These are phyloP conservation scores for Tetracladium marchalianum DNA, from an alignment of 495 filamentous ascomycete species.

Conservation along the genomic window DNA sequence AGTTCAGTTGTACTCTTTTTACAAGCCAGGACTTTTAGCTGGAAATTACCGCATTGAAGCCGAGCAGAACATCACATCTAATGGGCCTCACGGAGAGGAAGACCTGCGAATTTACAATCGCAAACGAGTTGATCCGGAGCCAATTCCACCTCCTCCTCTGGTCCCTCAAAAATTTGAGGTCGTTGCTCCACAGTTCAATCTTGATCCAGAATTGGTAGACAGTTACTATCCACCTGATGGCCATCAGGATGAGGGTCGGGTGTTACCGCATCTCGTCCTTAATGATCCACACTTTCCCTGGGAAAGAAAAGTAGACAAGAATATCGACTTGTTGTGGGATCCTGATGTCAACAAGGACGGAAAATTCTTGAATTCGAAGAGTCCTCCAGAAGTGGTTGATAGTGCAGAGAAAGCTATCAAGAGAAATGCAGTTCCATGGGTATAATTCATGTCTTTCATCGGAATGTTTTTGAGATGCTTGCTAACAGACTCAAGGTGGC, in stretches of 20 bases:
- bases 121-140: not conserved
- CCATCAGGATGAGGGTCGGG: conserved; percentile 21
- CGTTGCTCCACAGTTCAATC: conserved; percentile 23
- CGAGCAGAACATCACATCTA: not conserved
- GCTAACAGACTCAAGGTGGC: conserved; percentile 18
- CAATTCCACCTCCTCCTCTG: not conserved
- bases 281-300: conserved; percentile 40
- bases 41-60: conserved; percentile 18
- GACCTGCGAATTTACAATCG: not conserved
- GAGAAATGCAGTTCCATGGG: conserved; percentile 5
- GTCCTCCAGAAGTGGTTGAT: not conserved
- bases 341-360: not conserved
- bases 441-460: too few species aligned
- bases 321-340: not conserved
- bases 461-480: too few species aligned
- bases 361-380: not conserved
- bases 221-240: conserved; percentile 32
- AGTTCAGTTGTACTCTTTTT: conserved; percentile 24
- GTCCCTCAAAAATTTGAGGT: conserved; percentile 25
- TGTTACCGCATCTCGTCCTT: conserved; percentile 39
- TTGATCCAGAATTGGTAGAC: conserved; percentile 23
- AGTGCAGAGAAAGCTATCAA: conserved; percentile 9
- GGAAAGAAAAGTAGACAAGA: conserved; percentile 23
- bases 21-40: conserved; percentile 21
- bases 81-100: not conserved